Evolutionary conservation across 495 filamentous ascomycete genomes (phyloP).

Genomic region (Glonium stellatum): DNA sequence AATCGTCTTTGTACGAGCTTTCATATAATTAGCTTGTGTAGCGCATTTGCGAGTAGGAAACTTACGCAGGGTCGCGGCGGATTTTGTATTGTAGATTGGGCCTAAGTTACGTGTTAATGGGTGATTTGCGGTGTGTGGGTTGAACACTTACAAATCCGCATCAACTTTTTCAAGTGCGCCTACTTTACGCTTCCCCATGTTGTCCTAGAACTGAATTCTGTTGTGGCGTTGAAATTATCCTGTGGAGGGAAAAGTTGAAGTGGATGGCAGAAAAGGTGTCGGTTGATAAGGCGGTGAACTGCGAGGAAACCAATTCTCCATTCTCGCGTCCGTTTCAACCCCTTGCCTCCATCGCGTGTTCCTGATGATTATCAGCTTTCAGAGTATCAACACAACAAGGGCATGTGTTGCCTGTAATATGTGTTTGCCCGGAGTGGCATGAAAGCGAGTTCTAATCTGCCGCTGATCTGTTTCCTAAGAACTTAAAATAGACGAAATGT

Average conservation of each 20-base stretch:
- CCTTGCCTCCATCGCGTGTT: too few species aligned
- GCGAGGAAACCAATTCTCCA: too few species aligned
- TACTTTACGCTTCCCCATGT: constrained; percentile 77
- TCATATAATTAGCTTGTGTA: constrained; percentile 32
- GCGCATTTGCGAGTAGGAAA: constrained; percentile 3
- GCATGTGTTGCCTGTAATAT: too few species aligned
- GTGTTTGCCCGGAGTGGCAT: too few species aligned
- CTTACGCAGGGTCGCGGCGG: constrained; percentile 69
- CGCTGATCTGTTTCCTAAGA: too few species aligned
- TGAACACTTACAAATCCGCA: constrained; percentile 60
- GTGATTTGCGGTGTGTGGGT: neutral
- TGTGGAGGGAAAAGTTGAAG: neutral
- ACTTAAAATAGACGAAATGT: too few species aligned
- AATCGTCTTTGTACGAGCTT: constrained; percentile 74
- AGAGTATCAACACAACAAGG: too few species aligned
- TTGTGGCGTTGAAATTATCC: too few species aligned
- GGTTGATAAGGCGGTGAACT: neutral
- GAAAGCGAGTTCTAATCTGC: too few species aligned
- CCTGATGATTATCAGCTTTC: too few species aligned
- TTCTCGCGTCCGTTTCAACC: too few species aligned
- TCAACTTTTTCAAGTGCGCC: constrained; percentile 92
- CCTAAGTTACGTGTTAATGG: constrained; percentile 37
- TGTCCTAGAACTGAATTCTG: neutral
- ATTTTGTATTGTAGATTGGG: constrained; percentile 86
- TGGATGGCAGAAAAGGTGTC: neutral